Conservation (phyloP, 768 basidiomycete genomes). For the Pisolithus tinctorius region DNA sequence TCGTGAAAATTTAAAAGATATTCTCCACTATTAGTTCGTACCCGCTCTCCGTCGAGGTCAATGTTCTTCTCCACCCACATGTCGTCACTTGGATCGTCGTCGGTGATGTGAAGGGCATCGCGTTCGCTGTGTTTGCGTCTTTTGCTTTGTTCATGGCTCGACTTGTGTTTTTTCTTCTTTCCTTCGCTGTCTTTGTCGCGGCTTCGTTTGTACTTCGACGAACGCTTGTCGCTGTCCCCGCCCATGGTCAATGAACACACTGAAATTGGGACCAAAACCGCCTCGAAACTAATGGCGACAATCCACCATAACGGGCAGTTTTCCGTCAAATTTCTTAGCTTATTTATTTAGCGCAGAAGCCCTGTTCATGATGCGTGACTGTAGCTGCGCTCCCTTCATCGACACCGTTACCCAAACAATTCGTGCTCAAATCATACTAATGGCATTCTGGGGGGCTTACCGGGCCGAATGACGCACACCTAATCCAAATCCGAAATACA, state of each 20-base stretch:
- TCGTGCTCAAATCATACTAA: too few species aligned
- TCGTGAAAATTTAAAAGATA: slow-evolving; percentile 3
- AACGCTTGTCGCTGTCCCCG: slow-evolving; percentile 9
- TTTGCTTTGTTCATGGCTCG: slow-evolving; percentile 36
- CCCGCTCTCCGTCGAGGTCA: slow-evolving; percentile 67
- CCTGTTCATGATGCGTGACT: too few species aligned
- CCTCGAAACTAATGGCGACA: too few species aligned
- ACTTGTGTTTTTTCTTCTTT: slow-evolving; percentile 49
- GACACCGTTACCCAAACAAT: too few species aligned
- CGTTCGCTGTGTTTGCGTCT: slow-evolving; percentile 28
- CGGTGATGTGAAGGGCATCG: slow-evolving; percentile 39
- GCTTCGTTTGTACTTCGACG: slow-evolving; percentile 21
- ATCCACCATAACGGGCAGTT: too few species aligned
- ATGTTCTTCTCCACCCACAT: slow-evolving; percentile 90
- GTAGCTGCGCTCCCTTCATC: too few species aligned
- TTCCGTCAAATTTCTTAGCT: too few species aligned
- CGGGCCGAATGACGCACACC: too few species aligned
- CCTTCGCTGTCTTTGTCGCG: slow-evolving; percentile 37
- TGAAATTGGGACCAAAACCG: neutral
- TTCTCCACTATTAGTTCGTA: slow-evolving; percentile 29
- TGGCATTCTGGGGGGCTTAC: too few species aligned
- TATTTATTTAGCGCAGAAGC: too few species aligned
- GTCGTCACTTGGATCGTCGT: slow-evolving; percentile 69
- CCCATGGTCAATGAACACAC: slow-evolving; percentile 14
- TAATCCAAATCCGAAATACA: too few species aligned